These are phyloP conservation scores for Auricularia sp. DNA, from an alignment of 768 basidiomycete species.

Conservation along the genomic window DNA sequence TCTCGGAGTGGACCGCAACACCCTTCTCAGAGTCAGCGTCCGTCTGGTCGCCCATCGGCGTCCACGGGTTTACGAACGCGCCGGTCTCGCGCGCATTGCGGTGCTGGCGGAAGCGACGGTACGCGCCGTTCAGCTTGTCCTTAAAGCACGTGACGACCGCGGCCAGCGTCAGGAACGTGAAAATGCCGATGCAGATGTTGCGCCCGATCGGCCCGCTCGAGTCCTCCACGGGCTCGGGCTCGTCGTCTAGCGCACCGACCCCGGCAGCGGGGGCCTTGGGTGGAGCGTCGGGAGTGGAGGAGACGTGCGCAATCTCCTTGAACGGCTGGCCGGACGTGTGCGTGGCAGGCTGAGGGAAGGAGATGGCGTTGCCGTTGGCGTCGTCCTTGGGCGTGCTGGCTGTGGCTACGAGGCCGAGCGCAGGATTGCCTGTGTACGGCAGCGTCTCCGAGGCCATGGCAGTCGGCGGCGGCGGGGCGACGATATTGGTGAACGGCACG, in stretches of 20 bases:
- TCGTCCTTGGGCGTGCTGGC: neutral
- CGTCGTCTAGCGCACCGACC: neutral
- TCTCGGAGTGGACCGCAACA: too few relatives aligned
- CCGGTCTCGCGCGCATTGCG: neutral
- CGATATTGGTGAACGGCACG: too few relatives aligned
- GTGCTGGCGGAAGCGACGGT: neutral
- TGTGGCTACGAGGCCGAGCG: neutral
- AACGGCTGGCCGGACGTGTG: neutral
- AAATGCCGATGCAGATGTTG: neutral
- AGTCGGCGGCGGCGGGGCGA: too few relatives aligned
- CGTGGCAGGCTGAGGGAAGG: neutral
- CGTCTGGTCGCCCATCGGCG: neutral
- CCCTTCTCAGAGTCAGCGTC: neutral
- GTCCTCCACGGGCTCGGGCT: neutral
- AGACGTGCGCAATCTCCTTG: neutral
- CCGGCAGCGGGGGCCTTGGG: neutral
- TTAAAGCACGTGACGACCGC: neutral
- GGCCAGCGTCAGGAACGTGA: neutral
- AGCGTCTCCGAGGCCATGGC: too few relatives aligned
- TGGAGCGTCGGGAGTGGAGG: neutral
- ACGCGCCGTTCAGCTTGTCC: neutral
- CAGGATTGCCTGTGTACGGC: too few relatives aligned
- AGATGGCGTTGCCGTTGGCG: neutral
- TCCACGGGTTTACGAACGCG: neutral
- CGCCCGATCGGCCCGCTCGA: neutral